Conservation (phyloP, 257 asterid species). For the Ilex aquifolium region DNA sequence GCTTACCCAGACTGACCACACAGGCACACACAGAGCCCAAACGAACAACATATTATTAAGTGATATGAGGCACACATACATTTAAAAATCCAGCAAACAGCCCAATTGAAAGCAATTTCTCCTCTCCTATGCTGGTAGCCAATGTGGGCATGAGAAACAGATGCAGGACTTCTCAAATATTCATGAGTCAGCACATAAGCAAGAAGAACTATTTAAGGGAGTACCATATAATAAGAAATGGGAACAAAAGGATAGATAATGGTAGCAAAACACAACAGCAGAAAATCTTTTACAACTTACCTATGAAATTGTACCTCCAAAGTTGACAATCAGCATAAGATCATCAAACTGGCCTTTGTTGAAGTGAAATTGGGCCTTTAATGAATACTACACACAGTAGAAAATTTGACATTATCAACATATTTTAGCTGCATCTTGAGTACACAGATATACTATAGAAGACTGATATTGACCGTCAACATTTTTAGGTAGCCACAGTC, state of each 20-base stretch:
- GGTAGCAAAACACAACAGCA: neutral
- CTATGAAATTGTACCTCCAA: constrained; percentile 49
- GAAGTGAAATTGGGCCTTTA: constrained; percentile 59
- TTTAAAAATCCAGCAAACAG: constrained; percentile 6
- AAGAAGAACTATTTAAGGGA: neutral
- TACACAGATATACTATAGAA: neutral
- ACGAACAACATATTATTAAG: neutral
- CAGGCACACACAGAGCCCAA: neutral
- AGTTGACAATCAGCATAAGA: constrained; percentile 45
- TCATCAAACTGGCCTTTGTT: constrained; percentile 52
- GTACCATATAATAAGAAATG: neutral
- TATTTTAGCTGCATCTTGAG: too few relatives aligned
- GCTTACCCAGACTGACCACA: constrained; percentile 14
- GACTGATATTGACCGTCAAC: neutral
- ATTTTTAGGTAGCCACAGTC: neutral
- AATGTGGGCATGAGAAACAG: neutral
- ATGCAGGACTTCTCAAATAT: too few relatives aligned
- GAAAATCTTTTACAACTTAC: constrained; percentile 13
- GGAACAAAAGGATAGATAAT: neutral
- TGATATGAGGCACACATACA: neutral
- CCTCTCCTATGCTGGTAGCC: constrained; percentile 10
- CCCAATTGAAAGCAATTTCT: constrained; percentile 12
- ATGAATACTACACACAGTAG: constrained; percentile 41
- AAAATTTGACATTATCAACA: neutral
- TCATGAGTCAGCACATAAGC: neutral